Evolutionary conservation across 169 alveolate species (phyloP).

Genomic region (Eimeria maxima): DNA sequence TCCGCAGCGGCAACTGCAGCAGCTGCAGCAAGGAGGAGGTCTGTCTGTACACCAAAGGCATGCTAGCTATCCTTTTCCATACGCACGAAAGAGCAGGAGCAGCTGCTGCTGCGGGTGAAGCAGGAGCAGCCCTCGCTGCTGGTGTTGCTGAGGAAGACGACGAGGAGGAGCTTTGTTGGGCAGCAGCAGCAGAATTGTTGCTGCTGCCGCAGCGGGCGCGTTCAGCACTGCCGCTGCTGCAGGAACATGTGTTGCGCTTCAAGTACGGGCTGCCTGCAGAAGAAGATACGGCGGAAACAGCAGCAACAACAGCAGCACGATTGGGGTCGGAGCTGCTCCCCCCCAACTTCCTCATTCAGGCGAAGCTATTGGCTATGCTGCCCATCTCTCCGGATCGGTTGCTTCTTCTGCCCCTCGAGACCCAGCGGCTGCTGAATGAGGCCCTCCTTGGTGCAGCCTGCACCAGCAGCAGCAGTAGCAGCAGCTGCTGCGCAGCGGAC

Average conservation of each 20-base stretch:
- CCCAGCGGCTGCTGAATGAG: slow-evolving; percentile 67
- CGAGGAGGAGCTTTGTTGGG: slow-evolving; percentile 42
- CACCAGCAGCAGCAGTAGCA: slow-evolving; percentile 66
- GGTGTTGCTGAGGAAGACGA: not conserved
- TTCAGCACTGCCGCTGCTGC: slow-evolving; percentile 58
- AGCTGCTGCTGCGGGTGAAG: not conserved
- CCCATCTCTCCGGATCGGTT: slow-evolving; percentile 24
- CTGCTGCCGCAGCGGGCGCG: slow-evolving; percentile 39
- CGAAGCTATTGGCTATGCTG: slow-evolving; percentile 54
- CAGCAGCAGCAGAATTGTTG: slow-evolving; percentile 50
- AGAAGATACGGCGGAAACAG: not conserved
- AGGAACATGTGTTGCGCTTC: slow-evolving; percentile 64
- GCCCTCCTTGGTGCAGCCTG: not conserved
- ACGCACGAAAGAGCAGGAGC: slow-evolving; percentile 25
- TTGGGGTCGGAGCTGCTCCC: not conserved
- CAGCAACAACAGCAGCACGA: not conserved
- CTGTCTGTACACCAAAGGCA: not conserved
- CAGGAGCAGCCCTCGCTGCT: not conserved
- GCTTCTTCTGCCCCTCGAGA: slow-evolving; percentile 54
- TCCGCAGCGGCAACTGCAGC: slow-evolving; percentile 39
- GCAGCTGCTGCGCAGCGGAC: not conserved
- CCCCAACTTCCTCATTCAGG: not conserved
- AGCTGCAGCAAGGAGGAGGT: slow-evolving; percentile 1
- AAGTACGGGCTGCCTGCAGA: slow-evolving; percentile 2
- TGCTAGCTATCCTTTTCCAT: not conserved